Base-by-base conservation (phyloP, 164 flowering plant species). In the Chimonanthus salicifolius region DNA sequence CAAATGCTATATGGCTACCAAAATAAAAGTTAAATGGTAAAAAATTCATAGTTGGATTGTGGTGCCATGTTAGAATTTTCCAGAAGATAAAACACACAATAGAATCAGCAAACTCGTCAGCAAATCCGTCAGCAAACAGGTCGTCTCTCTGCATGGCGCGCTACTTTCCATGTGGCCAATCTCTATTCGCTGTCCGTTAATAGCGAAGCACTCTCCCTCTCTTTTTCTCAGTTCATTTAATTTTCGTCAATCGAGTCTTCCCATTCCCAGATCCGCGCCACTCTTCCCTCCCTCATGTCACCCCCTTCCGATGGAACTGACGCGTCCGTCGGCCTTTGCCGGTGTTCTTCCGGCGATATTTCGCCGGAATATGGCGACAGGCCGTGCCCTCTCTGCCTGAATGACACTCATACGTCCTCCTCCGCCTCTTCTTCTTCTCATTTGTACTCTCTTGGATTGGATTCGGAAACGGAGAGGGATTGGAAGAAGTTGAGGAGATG, bases 401-500 rank as follows among this genome's bases (percentile, higher is more conserved):
- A 76, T 79, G 48, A 75, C 46, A 74, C 60, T 58, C 73, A 45
- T 60, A n/a, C 49, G 11, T 48, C 50, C n/a, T 45, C 58, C 13
- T 51, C 58, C 58, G 6, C 58, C 13, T 65, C 18, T 7, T 33
- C 47, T 7, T 65, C 47, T 7, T 45, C 47, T 13, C 15, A 21
- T 16, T 54, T 49, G 0, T 49, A 44, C 18, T 70, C 72, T 13
- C 44, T 44, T 62, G 64, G 49, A 49, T 64, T 44, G 46, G 47
- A 65, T 65, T 16, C 84, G 50, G 69, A 76, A 58, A 81, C 87
- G 2, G 81, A 82, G 44, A 79, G 75, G 60, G 93, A 89, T 21
- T 84, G 83, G 66, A 91, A 87, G 76, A 89, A 83, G 88, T 64
- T 87, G 0, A 21, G 84, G 82, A 79, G 97, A 72, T 77, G 90